Percentiles rank a stretch among this genome's conserved stretches.
These are phyloP conservation scores for Wickerhamiella vanderwaltii DNA, from an alignment of 805 yeast species.

Conservation along the genomic window DNA sequence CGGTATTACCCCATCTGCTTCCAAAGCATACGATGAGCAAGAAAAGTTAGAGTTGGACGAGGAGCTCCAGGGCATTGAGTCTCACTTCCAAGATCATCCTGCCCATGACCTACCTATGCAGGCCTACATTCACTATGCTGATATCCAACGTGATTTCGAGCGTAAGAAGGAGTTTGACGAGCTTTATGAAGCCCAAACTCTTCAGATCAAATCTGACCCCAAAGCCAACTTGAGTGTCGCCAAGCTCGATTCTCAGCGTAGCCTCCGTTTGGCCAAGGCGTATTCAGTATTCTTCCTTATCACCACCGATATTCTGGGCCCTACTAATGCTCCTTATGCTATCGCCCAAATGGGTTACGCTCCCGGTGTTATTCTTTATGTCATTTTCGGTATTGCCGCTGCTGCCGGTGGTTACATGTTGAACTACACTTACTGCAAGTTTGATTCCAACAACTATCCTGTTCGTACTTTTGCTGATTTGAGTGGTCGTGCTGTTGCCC, in stretches of 20 bases:
- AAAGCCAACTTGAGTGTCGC: constrained; percentile 25
- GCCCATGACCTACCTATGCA: constrained; percentile 16
- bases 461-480: constrained; percentile 34
- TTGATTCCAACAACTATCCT: constrained; percentile 36
- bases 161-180: constrained; percentile 44
- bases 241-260: constrained; percentile 19
- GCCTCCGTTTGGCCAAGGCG: constrained; percentile 15
- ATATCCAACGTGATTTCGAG: constrained; percentile 19
- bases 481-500: constrained; percentile 32
- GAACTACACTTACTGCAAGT: constrained; percentile 28
- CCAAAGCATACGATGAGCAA: constrained; percentile 3
- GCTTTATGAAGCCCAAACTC: constrained; percentile 66
- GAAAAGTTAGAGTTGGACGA: neutral
- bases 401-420: constrained; percentile 34
- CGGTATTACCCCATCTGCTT: constrained; percentile 1
- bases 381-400: constrained; percentile 33
- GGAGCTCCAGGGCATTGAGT: neutral
- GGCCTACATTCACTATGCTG: constrained; percentile 18
- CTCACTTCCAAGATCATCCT: constrained; percentile 13
- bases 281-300: constrained; percentile 33
- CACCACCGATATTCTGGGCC: constrained; percentile 40
- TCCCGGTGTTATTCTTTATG: constrained; percentile 34
- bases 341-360: constrained; percentile 35
- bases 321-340: constrained; percentile 37
- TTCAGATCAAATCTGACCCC: constrained; percentile 47